Evolutionary conservation across 129 eudicot species (phyloP).

Genomic region (Artemisia argyi): DNA sequence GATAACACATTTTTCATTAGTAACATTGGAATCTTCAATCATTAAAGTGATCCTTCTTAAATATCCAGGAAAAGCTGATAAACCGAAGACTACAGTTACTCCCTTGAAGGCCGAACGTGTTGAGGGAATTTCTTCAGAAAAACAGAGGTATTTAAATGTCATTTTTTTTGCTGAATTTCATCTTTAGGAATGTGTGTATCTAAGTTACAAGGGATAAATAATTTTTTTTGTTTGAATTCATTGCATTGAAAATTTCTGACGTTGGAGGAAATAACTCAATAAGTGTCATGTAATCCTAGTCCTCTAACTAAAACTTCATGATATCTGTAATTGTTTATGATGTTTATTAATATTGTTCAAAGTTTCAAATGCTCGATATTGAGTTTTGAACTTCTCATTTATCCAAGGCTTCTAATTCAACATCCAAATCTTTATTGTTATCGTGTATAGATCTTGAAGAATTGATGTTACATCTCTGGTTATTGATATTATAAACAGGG

Average conservation of each 20-base stretch:
- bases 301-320: not conserved
- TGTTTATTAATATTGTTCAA: not conserved
- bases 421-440: too few species aligned
- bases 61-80: slow-evolving; percentile 38
- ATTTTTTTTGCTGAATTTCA: not conserved
- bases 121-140: slow-evolving; percentile 56
- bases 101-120: slow-evolving; percentile 34
- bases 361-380: not conserved
- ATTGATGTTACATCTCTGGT: not conserved
- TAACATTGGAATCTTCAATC: not conserved
- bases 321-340: not conserved
- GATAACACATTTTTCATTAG: not conserved
- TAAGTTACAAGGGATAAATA: too few species aligned
- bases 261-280: too few species aligned
- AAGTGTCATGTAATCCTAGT: not conserved
- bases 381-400: not conserved
- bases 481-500: slow-evolving; percentile 53
- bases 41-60: slow-evolving; percentile 1
- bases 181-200: too few species aligned
- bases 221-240: too few species aligned
- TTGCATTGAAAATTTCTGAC: too few species aligned
- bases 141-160: slow-evolving; percentile 57
- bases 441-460: not conserved
- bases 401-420: not conserved
- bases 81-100: slow-evolving; percentile 34